Evolutionary conservation across 2,329 filamentous ascomycete species (phyloP).

Genomic region (Aspergillus terreus): DNA sequence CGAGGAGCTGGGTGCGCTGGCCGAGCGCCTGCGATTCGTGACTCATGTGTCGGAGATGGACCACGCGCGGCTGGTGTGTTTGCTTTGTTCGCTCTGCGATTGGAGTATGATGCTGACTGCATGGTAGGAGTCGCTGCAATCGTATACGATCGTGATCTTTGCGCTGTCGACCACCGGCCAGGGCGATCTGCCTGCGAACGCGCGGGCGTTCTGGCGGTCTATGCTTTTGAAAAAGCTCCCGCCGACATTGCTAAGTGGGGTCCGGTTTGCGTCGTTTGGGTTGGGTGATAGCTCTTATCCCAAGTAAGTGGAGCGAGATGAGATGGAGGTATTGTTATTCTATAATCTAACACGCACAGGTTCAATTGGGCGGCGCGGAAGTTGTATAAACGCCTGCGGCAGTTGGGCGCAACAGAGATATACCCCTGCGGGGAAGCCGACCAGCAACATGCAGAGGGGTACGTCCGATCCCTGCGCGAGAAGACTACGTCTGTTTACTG

Average conservation of each 20-base stretch:
- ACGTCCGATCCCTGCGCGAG: slow-evolving; percentile 28
- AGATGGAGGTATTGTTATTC: too few species aligned
- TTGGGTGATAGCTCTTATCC: slow-evolving; percentile 92
- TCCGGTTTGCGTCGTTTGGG: slow-evolving; percentile 82
- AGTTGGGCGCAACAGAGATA: slow-evolving; percentile 75
- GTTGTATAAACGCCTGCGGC: slow-evolving; percentile 75
- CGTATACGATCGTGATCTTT: slow-evolving; percentile 55
- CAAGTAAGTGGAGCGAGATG: slow-evolving; percentile 55
- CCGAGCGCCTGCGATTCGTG: slow-evolving; percentile 74
- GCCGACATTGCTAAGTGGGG: slow-evolving; percentile 61
- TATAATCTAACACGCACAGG: slow-evolving; percentile 41
- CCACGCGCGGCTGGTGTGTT: slow-evolving; percentile 66
- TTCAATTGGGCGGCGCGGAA: slow-evolving; percentile 94
- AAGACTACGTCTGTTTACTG: background rate
- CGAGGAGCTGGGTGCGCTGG: slow-evolving; percentile 71
- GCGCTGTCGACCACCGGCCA: slow-evolving; percentile 90
- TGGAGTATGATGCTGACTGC: background rate
- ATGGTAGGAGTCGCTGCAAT: slow-evolving; percentile 30
- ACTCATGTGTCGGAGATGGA: slow-evolving; percentile 76
- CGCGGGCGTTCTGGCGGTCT: slow-evolving; percentile 76
- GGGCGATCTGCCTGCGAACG: slow-evolving; percentile 85
- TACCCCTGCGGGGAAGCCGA: slow-evolving; percentile 82
- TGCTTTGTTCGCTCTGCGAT: slow-evolving; percentile 18
- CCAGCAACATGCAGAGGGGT: slow-evolving; percentile 91
- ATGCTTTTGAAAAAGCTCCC: slow-evolving; percentile 75